Evolutionary conservation across 225 moss, liverwort and hornwort species (phyloP).

Genomic region (Rhytidiadelphus loreus): DNA sequence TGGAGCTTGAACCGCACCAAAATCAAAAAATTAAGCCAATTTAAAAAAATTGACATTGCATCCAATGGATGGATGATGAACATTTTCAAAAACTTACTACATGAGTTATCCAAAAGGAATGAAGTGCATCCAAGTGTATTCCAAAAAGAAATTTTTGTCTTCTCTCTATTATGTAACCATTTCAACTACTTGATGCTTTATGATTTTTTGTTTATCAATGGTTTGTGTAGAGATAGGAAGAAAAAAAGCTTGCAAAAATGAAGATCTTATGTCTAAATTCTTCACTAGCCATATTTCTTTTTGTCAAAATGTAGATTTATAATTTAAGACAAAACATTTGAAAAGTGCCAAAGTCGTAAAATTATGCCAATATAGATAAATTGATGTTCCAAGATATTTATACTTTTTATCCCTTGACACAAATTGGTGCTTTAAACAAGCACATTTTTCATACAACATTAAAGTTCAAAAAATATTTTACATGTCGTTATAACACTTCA

Average conservation of each 20-base stretch:
- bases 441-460: not conserved
- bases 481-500: not conserved
- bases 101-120: not conserved
- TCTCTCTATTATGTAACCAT: not conserved
- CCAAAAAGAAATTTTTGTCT: not conserved
- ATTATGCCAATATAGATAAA: not conserved
- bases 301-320: too few species aligned
- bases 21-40: fast-evolving
- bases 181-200: not conserved
- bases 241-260: not conserved
- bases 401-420: not conserved
- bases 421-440: not conserved
- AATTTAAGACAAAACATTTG: not conserved
- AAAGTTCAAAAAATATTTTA: not conserved
- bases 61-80: not conserved
- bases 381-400: not conserved
- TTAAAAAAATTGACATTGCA: not conserved
- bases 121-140: not conserved
- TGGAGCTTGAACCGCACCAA: fast-evolving
- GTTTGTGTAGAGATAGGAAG: not conserved
- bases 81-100: not conserved
- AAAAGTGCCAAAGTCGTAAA: not conserved
- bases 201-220: not conserved
- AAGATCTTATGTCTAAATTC: not conserved
- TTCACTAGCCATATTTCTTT: not conserved